Evolutionary conservation across 768 basidiomycete species (phyloP), one percentile per base, ranked within the genome.

Genomic region (Coprinopsis sp.): DNA sequence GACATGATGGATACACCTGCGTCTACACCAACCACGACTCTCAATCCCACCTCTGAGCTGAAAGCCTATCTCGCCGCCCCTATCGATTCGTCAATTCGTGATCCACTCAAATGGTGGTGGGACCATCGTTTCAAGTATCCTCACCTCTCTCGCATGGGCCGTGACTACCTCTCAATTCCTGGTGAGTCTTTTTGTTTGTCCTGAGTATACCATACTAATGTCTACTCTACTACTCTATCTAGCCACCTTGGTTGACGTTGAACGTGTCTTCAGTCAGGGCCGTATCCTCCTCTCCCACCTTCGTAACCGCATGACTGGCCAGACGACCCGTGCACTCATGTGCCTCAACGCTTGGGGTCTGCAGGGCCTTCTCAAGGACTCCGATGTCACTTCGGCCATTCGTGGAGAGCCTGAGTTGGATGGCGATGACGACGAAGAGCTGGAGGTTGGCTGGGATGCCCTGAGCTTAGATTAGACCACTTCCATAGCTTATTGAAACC

Each of bases 81-180:
- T 18, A 13, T 49, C 24, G 51, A 53, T 21, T 18, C 34, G 12
- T 19, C 27, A 12, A 33, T 49, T 12, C 10, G 19, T 19, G 45
- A 55, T 31, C 28, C 45, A 4, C 34, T 49, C 11, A 6, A 18
- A 14, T 54, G 52, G 51, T 54, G 49, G 50, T 21, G 22, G 58
- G 37, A 54, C 49, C 43, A 40, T 16, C 21, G 37, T 11, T n/a
- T n/a, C 12, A 48, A 30, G n/a, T 57, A 47, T 49, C 56, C 51
- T 2, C 51, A 42, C 22, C 43, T 57, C 16, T 52, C 33, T 24
- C 40, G 53, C 12, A 57, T 57, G 56, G 53, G 53, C 10, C 41
- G 22, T 12, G 46, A 57, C 27, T 57, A 51, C 21, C 36, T 57
- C 4, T 28, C 42, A 16, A 55, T 55, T 10, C 52, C 56, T 1